phyloP scores from a whole-genome alignment of 208 protist species.

The Acanthamoeba triangularis region DNA sequence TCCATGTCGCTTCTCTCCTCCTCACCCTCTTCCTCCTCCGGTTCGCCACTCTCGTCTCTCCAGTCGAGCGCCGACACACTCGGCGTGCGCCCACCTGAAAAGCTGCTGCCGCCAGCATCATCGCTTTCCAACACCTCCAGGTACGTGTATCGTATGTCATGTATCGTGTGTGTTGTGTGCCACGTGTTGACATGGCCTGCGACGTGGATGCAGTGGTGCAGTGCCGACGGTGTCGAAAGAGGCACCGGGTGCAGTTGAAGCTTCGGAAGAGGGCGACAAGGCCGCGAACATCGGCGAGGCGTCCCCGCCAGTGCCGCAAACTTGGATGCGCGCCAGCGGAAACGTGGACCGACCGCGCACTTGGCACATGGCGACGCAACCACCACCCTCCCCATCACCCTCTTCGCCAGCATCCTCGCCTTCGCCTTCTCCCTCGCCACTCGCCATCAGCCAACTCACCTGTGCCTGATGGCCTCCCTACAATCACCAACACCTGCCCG shows the following conservation, averaged over 20 bases:
- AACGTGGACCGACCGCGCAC: neutral
- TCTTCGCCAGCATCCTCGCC: neutral
- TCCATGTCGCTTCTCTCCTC: neutral
- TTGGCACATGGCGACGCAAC: neutral
- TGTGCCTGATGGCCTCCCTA: neutral
- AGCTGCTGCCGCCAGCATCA: neutral
- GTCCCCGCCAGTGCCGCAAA: neutral
- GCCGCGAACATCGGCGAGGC: neutral
- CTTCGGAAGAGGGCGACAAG: neutral
- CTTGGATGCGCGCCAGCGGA: neutral
- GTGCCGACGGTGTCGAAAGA: neutral
- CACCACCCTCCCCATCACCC: neutral
- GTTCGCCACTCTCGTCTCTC: neutral
- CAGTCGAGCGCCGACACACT: neutral
- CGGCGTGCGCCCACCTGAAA: neutral
- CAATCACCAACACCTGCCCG: neutral
- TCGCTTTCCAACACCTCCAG: neutral
- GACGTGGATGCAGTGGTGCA: neutral
- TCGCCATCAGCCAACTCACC: neutral
- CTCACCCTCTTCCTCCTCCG: neutral
- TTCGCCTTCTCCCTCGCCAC: neutral
- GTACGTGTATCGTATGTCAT: neutral
- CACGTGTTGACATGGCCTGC: neutral
- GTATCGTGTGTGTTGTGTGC: neutral
- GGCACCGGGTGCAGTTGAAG: neutral